Percentiles rank a stretch among this genome's conserved stretches.
phyloP scores from a whole-genome alignment of 2,329 filamentous ascomycete genomes.

The Xylaria hypoxylon region DNA sequence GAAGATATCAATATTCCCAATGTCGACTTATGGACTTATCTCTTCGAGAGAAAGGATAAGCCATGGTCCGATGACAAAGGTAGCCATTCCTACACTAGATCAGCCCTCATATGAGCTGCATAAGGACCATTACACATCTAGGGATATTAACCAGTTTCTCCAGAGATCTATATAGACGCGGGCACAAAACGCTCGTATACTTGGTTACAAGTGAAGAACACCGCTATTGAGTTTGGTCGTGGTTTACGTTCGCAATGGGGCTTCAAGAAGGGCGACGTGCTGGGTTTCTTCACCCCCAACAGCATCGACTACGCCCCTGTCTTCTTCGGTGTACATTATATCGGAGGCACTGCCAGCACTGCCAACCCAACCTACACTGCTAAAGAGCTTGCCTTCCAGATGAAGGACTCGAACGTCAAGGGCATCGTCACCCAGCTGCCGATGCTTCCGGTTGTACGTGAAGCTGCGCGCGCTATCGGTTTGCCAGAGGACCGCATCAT shows the following conservation, averaged over 20 bases:
- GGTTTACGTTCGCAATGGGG: conserved; percentile 79
- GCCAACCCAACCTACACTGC: conserved; percentile 89
- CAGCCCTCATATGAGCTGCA: neutral
- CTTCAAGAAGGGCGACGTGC: conserved; percentile 86
- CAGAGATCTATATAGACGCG: conserved; percentile 83
- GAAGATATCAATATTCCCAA: conserved; percentile 76
- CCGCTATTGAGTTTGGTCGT: conserved; percentile 80
- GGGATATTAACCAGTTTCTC: conserved; percentile 12
- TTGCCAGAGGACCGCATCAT: conserved; percentile 79
- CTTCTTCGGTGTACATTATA: conserved; percentile 84
- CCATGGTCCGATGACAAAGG: conserved; percentile 79
- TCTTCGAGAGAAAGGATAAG: conserved; percentile 77
- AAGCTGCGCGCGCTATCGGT: conserved; percentile 76
- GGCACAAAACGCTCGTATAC: conserved; percentile 77
- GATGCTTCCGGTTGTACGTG: conserved; percentile 71
- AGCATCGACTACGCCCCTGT: conserved; percentile 83
- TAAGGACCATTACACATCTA: neutral
- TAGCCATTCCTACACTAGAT: conserved; percentile 51
- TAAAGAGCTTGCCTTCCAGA: conserved; percentile 85
- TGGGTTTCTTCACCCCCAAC: conserved; percentile 87
- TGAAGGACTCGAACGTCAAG: conserved; percentile 81
- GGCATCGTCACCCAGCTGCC: conserved; percentile 79
- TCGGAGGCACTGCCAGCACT: conserved; percentile 83
- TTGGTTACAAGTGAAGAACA: conserved; percentile 72
- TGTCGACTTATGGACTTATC: conserved; percentile 80